Base-by-base conservation (phyloP, 2,329 filamentous ascomycete genomes). In the Fusarium tricinctum region DNA sequence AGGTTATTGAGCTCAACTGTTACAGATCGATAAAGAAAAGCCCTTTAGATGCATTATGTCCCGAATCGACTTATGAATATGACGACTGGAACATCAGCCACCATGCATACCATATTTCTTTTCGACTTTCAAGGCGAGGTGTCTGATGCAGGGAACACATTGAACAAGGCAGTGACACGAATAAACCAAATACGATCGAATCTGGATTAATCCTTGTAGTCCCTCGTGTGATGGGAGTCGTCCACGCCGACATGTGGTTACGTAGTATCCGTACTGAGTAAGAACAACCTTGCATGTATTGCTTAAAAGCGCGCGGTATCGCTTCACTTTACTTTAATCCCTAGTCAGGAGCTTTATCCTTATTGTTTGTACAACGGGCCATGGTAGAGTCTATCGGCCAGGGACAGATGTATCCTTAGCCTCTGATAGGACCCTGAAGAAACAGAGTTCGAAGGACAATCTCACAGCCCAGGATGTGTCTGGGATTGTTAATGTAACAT, bases 361-460 rank as follows among this genome's bases (percentile, higher is more conserved):
- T 30, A 30, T 30, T 30, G 28, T 30, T 30, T 30, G 28, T 17
- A 32, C 23, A 30, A 13, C 22, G 26, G 59, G 39, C 28, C n/a
- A 45, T 10, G 35, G 32, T n/a, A 49, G 32, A 58, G 19, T 50
- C n/a, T n/a, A 50, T 63, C 8, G 26, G 26, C 26, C 8, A 26
- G 26, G 26, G 26, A 26, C 26, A 26, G 26, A 5, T 30, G 10
- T 30, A 30, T 30, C 10, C 10, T 30, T 13, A 45, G 28, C 35
- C n/a, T 13, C n/a, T 33, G 30, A 51, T 32, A 39, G 33, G 43
- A 20, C 26, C 5, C 30, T 33, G 30, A 33, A 39, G 42, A 40
- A 47, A 43, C 35, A 62, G 58, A 57, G 44, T 63, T 49, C 45
- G 45, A 42, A 45, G 30, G 20, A 38, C 26, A 51, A 30, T 49